Percentiles rank a stretch among this genome's conserved stretches.
Evolutionary conservation across 2,329 filamentous ascomycete species (phyloP).

Genomic region (Phyllosticta paracitricarpa): DNA sequence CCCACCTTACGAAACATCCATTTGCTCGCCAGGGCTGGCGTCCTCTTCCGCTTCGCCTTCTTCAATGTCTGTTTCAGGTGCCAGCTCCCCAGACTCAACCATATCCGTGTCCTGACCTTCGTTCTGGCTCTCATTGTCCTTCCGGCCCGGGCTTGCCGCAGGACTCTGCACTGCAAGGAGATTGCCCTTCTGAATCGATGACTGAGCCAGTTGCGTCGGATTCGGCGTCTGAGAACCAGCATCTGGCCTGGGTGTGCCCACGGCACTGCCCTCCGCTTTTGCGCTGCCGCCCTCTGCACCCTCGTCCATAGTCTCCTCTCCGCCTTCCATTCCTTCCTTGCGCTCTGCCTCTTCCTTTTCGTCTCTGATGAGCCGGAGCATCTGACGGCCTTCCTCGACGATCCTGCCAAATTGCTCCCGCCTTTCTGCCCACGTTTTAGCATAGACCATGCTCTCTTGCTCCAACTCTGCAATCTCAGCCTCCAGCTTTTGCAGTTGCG

Average conservation of each 20-base stretch:
- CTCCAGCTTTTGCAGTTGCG: constrained; percentile 69
- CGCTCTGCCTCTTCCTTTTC: constrained; percentile 92
- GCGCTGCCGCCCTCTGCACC: constrained; percentile 29
- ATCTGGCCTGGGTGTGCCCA: constrained; percentile 37
- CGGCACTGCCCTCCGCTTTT: constrained; percentile 28
- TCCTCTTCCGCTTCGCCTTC: constrained; percentile 13
- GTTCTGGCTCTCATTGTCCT: constrained; percentile 17
- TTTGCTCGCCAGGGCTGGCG: constrained; percentile 1
- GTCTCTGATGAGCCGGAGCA: constrained; percentile 77
- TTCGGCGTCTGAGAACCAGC: constrained; percentile 16
- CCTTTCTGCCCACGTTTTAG: constrained; percentile 72
- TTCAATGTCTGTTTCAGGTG: constrained; percentile 13
- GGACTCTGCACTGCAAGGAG: constrained; percentile 5
- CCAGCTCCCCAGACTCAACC: constrained; percentile 6
- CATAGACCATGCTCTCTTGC: constrained; percentile 72
- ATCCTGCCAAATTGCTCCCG: constrained; percentile 80
- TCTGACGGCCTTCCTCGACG: constrained; percentile 80
- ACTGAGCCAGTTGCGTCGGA: not conserved
- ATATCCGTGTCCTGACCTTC: constrained; percentile 19
- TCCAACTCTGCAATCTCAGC: constrained; percentile 83
- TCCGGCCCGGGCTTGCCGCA: constrained; percentile 19
- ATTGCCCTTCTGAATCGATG: not conserved
- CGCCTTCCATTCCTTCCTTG: constrained; percentile 55
- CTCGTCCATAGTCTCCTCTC: constrained; percentile 26
- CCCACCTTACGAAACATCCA: constrained; percentile 8